Evolutionary conservation across 2,329 filamentous ascomycete species (phyloP), one percentile per base, ranked within the genome.

Genomic region (Massarina eburnea): DNA sequence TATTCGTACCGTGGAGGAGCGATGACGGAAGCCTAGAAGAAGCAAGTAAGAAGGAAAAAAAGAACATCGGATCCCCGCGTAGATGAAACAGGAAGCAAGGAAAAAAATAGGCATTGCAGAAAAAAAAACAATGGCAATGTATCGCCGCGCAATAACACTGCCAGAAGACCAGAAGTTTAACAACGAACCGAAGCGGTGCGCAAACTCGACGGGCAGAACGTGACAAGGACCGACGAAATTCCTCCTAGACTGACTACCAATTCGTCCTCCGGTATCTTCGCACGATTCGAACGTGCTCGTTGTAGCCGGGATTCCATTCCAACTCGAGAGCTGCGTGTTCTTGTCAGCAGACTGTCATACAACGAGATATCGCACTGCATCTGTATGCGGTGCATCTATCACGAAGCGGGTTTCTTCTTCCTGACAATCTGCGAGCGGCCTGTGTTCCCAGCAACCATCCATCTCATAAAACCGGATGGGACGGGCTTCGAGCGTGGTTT

Each of bases 401-500:
- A 37, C 37, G 43, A 21, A 29, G 43, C 29, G 8, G 41, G 19
- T 37, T 45, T 47, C 30, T 45, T 51, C 37, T 37, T 42, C 38
- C 43, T 47, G 29, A 39, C 39, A 8, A 41, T 41, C 29, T 43
- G 33, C 14, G 48, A 47, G 15, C 45, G 44, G 30, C 39, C 26
- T 36, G 40, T 17, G 42, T 26, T 38, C 9, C 41, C 39, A 27
- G 45, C 48, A 26, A 45, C 48, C 39, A 45, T 45, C 48, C 48
- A 51, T 26, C 42, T 39, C 48, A 51, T 51, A 17, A 51, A 48
- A 15, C 34, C 33, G 19, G 18, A 20, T n/a, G 41, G 45, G 17
- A 34, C 45, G 9, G 39, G 19, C 18, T 42, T 41, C 18, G 12
- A 18, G 17, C 36, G 22, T 20, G 40, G 30, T 19, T 30, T 43